Base-by-base conservation (phyloP, 2,329 filamentous ascomycete species). In the Cladobotryum mycophilum region DNA sequence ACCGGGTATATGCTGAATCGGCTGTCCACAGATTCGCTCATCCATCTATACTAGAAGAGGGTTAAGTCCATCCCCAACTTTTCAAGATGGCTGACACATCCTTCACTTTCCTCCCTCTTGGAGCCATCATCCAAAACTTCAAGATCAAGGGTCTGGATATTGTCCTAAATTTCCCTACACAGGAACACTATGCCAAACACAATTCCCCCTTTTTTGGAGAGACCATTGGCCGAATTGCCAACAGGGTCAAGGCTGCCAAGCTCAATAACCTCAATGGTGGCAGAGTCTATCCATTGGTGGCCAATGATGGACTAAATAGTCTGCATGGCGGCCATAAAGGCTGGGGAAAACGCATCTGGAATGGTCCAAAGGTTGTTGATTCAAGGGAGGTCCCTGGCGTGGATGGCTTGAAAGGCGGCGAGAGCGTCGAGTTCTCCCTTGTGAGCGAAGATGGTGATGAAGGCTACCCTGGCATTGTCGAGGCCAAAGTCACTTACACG, bases 201-300 rank as follows among this genome's bases (percentile, higher is more conserved):
- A 92, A 93, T 71, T 73, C 70, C 11, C 84, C 88, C 2, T 91
- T 84, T 74, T 97, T 96, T 65, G 92, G 93, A 56, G 91, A 92
- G 67, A 97, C 89, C 41, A 96, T 97, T 66, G 93, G 93, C 49
- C 88, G 83, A 48, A 75, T 84, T 17, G 82, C 90, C 54, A 97
- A 97, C 73, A 85, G 92, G 51, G 82, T 96, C 65, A 80, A 81
- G 51, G 75, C 78, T 62, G 89, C 84, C 22, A 76, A 81, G 58
- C 83, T 96, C 65, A 71, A 84, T 57, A 76, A 76, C 47, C 70
- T 96, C 60, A 96, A 96, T 68, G 75, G 76, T 67, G 75, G 75
- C 55, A 79, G 81, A 61, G 73, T 78, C 3, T 93, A 95, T 68
- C 61, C 76, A 14, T 76, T 97, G 41, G 76, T 80, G 7, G 79